Evolutionary conservation across 2,329 filamentous ascomycete species (phyloP), one percentile per base, ranked within the genome.

Genomic region (Xylariaceae sp.): DNA sequence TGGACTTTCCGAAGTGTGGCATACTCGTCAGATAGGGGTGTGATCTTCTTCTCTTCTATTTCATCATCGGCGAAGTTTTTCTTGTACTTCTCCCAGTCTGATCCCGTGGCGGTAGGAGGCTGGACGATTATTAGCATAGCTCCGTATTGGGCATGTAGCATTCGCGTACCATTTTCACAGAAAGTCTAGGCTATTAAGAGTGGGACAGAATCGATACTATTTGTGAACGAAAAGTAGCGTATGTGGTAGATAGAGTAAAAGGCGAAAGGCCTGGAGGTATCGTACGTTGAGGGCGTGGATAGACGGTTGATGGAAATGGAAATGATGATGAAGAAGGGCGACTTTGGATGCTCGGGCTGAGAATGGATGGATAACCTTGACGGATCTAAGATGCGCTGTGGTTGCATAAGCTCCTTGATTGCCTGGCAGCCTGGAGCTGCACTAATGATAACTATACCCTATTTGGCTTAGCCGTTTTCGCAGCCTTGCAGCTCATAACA

Each of bases 11-110:
- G 60, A 42, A 46, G 80, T 3, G 32, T 16, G 32, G 32, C 89
- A 65, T 84, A 97, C 93, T 98, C 95, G 80, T 98, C 95, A 67
- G 93, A 89, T 61, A 99, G 81, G 65, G 95, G 95, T 58, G 92
- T 93, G 73, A 99, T 99, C 86, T 99, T 99, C 89, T 99, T 99
- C 84, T 99, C 95, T 75, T 96, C 92, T 76, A 93, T 82, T 75
- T 98, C 95, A 70, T 99, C 95, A 72, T 99, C 95, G 72, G 89
- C 93, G 73, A 91, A 99, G 73, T 88, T 93, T 84, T 98, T 97
- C 80, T 90, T 86, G 83, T 96, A 98, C 82, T 98, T 98, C 84
- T 99, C 95, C 95, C 95, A 99, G 84, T 86, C 91, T 77, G 84
- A 79, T 74, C 95, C 95, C 70, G 89, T 96, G 77, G 95, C 93